Evolutionary conservation across 441 rosid genomes (phyloP).

Genomic region (Flueggea neowawraea): DNA sequence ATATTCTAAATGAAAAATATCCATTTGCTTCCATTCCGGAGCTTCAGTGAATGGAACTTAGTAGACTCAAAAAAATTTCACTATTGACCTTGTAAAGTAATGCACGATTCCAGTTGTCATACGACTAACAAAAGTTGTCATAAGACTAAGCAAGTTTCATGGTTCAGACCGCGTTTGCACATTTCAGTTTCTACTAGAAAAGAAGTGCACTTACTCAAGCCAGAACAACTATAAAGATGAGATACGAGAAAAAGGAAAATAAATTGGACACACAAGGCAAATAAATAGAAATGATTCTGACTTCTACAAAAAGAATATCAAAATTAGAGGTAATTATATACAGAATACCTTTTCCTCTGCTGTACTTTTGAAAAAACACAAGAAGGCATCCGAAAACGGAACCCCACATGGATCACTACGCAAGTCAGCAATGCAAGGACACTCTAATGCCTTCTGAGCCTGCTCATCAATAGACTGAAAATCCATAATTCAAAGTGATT

Average conservation of each 20-base stretch:
- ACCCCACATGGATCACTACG: constrained; percentile 68
- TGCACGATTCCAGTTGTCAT: too few species aligned
- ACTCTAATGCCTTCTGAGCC: constrained; percentile 82
- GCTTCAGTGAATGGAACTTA: too few species aligned
- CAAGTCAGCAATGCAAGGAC: constrained; percentile 90
- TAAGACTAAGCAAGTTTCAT: too few species aligned
- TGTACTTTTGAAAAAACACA: constrained; percentile 82
- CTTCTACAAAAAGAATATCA: background rate
- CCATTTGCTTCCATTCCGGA: background rate
- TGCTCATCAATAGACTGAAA: constrained; percentile 66
- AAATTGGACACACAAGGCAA: too few species aligned
- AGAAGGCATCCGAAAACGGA: constrained; percentile 83
- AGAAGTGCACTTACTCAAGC: too few species aligned
- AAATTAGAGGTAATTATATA: background rate
- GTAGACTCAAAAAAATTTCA: too few species aligned
- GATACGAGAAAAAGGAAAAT: too few species aligned
- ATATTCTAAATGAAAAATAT: background rate
- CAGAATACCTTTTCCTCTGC: constrained; percentile 71
- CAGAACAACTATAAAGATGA: too few species aligned
- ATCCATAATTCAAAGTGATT: constrained; percentile 19
- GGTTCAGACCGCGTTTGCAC: too few species aligned
- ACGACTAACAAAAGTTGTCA: too few species aligned
- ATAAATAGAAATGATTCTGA: background rate
- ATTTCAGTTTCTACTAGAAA: too few species aligned
- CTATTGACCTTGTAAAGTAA: too few species aligned